Percentiles rank a stretch among this genome's conserved stretches.
phyloP scores from a whole-genome alignment of 1,284 basidiomycete species.

The Melampsora americana region DNA sequence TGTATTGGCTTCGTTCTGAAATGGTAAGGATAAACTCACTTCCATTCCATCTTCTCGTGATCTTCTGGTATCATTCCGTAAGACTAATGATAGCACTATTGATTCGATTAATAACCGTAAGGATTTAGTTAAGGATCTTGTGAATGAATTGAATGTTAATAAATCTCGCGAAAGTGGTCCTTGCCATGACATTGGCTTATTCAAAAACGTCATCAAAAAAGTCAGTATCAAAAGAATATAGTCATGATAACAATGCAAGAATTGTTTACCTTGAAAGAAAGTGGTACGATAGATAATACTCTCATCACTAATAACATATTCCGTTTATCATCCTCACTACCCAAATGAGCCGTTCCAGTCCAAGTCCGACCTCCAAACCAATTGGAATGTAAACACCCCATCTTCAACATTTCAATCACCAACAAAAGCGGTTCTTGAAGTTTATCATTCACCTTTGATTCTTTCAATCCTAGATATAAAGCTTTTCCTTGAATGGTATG shows the following conservation, averaged over 20 bases:
- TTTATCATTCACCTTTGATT: constrained; percentile 85
- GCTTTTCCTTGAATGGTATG: constrained; percentile 69
- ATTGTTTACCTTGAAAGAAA: constrained; percentile 71
- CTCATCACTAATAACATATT: constrained; percentile 94
- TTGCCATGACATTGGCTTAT: constrained; percentile 62
- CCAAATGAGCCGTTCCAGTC: constrained; percentile 91
- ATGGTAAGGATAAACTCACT: constrained; percentile 68
- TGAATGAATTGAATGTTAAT: constrained; percentile 96
- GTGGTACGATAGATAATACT: constrained; percentile 83
- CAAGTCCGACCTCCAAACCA: constrained; percentile 82
- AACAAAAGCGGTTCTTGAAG: constrained; percentile 94
- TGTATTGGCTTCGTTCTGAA: constrained; percentile 94
- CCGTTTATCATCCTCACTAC: constrained; percentile 66
- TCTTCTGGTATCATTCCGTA: constrained; percentile 79
- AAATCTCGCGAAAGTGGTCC: constrained; percentile 93
- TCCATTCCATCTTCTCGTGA: constrained; percentile 87
- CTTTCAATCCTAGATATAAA: constrained; percentile 74
- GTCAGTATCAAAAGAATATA: neutral
- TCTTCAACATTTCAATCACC: constrained; percentile 85
- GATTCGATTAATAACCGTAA: constrained; percentile 87
- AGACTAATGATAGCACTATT: constrained; percentile 82
- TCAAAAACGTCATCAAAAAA: constrained; percentile 58
- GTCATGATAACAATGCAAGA: neutral
- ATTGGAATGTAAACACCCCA: constrained; percentile 90
- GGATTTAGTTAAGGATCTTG: constrained; percentile 81